Evolutionary conservation across 352 stramenopile genomes (phyloP).

Genomic region (Phytopythium mirpurense): DNA sequence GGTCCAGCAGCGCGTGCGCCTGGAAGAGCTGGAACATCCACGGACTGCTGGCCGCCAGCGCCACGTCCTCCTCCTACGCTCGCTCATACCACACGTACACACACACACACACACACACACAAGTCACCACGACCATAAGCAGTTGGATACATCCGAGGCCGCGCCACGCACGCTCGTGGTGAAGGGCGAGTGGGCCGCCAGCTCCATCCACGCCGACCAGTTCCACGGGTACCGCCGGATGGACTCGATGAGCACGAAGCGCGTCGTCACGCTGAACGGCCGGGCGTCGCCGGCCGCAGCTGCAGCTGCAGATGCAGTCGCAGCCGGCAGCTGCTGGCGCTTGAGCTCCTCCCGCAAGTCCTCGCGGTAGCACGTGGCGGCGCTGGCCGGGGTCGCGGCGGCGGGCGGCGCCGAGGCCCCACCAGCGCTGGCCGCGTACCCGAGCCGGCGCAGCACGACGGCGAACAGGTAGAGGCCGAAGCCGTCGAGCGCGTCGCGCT

Average conservation of each 20-base stretch:
- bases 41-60: slow-evolving; percentile 38
- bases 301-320: too few species aligned
- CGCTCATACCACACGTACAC: slow-evolving; percentile 1
- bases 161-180: slow-evolving; percentile 41
- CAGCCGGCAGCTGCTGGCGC: slow-evolving; percentile 24
- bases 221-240: slow-evolving; percentile 85
- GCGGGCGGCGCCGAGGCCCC: slow-evolving; percentile 19
- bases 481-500: slow-evolving; percentile 48
- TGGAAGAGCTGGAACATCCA: slow-evolving; percentile 88
- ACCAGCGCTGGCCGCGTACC: slow-evolving; percentile 55
- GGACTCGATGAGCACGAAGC: slow-evolving; percentile 63
- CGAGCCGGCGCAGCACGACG: slow-evolving; percentile 60
- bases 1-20: slow-evolving; percentile 68
- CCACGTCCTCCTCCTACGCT: slow-evolving; percentile 54
- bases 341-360: slow-evolving; percentile 35
- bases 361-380: slow-evolving; percentile 23
- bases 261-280: slow-evolving; percentile 51
- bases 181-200: slow-evolving; percentile 70
- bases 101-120: background rate
- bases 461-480: slow-evolving; percentile 82
- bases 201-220: slow-evolving; percentile 97
- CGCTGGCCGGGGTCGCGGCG: slow-evolving; percentile 30
- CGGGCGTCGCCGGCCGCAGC: too few species aligned
- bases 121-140: too few species aligned
- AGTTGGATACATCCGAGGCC: too few species aligned